phyloP scores from a whole-genome alignment of 2,329 filamentous ascomycete species.

The Diaporthe sp. region DNA sequence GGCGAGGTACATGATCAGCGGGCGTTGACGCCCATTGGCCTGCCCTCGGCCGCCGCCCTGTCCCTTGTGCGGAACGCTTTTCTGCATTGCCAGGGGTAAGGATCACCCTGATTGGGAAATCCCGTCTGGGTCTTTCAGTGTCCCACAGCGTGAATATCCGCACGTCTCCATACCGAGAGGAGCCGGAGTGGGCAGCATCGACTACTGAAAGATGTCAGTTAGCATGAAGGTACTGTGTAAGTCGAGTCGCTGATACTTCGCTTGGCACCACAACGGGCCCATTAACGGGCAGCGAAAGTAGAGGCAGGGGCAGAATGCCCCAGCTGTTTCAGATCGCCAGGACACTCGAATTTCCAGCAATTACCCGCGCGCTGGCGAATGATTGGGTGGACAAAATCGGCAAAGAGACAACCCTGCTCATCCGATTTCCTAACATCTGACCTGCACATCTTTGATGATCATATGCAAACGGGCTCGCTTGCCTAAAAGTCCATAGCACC shows the following conservation, averaged over 20 bases:
- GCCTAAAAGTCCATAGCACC: constrained; percentile 27
- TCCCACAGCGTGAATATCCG: constrained; percentile 2
- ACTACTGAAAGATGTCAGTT: neutral
- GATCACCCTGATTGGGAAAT: neutral
- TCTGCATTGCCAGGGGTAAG: constrained; percentile 7
- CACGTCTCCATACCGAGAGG: constrained; percentile 2
- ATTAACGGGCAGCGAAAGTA: neutral
- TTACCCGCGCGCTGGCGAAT: constrained; percentile 7
- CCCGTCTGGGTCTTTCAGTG: neutral
- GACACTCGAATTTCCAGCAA: constrained; percentile 24
- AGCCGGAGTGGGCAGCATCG: neutral
- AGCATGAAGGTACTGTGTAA: neutral
- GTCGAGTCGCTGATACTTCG: neutral
- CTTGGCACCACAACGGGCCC: neutral
- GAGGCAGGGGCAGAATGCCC: constrained; percentile 1
- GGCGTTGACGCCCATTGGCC: constrained; percentile 1
- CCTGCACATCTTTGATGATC: constrained; percentile 36
- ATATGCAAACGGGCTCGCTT: constrained; percentile 29
- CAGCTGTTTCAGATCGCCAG: constrained; percentile 20
- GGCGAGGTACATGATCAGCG: constrained; percentile 18
- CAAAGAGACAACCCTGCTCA: constrained; percentile 10
- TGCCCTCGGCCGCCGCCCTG: neutral
- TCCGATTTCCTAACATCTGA: constrained; percentile 32
- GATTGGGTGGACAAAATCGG: constrained; percentile 26
- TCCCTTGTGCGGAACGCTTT: neutral